Evolutionary conservation across 1,284 basidiomycete species (phyloP).

Genomic region (Boletus semigastroideus): DNA sequence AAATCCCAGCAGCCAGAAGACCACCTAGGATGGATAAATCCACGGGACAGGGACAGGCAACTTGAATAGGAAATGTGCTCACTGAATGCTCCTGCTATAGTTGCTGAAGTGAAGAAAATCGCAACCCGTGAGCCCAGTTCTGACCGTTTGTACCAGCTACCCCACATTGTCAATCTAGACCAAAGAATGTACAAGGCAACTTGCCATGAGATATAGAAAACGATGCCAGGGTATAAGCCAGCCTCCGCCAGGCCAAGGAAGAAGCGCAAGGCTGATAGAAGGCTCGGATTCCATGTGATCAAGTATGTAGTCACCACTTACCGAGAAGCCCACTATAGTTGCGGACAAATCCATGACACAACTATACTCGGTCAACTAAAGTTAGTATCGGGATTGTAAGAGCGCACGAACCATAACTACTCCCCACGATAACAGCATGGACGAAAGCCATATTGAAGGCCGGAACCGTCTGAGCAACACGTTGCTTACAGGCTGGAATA

Average conservation of each 20-base stretch:
- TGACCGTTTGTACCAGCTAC: conserved; percentile 58
- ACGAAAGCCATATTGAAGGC: conserved; percentile 61
- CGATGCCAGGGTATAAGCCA: conserved; percentile 55
- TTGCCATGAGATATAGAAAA: conserved; percentile 56
- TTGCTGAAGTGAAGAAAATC: conserved; percentile 68
- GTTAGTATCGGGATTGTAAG: neutral
- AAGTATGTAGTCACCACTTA: conserved; percentile 21
- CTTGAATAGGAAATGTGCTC: conserved; percentile 15
- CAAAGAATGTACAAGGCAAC: conserved; percentile 3
- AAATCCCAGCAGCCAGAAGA: conserved; percentile 62
- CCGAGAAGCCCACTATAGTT: conserved; percentile 53
- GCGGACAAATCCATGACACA: conserved; percentile 51
- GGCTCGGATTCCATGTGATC: neutral
- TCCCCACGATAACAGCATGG: conserved; percentile 57
- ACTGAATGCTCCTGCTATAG: conserved; percentile 71
- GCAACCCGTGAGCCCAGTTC: conserved; percentile 62
- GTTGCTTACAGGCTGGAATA: conserved; percentile 49
- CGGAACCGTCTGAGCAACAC: conserved; percentile 52
- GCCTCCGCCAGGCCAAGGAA: conserved; percentile 50
- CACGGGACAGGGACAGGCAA: neutral
- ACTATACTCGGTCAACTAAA: conserved; percentile 30
- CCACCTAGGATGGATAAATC: conserved; percentile 40
- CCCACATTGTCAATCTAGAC: conserved; percentile 4
- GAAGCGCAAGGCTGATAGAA: conserved; percentile 44
- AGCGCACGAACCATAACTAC: conserved; percentile 49